phyloP scores from a whole-genome alignment of 2,329 filamentous ascomycete species.

The Tolypocladium guangdongense region DNA sequence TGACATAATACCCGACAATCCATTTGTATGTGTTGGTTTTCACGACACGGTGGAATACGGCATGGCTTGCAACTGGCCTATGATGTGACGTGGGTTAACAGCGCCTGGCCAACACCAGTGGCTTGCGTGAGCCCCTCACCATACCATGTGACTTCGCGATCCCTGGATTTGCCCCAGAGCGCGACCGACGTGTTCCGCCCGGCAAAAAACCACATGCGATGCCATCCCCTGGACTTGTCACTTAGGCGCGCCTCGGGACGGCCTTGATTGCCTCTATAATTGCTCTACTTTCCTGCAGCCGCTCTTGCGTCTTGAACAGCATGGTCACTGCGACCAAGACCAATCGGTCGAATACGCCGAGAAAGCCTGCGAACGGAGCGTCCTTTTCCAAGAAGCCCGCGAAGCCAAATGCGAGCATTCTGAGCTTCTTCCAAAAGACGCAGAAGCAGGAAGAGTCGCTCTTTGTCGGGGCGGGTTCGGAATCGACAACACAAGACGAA shows the following conservation, averaged over 20 bases:
- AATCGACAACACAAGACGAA: constrained; percentile 11
- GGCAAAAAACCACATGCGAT: background rate
- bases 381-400: constrained; percentile 22
- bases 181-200: constrained; percentile 3
- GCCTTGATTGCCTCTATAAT: background rate
- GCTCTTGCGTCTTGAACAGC: background rate
- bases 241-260: background rate
- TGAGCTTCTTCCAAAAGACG: constrained; percentile 66
- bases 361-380: constrained; percentile 14
- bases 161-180: constrained; percentile 4
- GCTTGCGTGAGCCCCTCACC: background rate
- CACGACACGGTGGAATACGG: no score
- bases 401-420: constrained; percentile 52
- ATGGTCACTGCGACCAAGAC: constrained; percentile 25
- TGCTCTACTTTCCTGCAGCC: background rate
- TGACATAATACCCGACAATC: background rate
- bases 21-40: no score
- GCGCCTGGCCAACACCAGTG: background rate
- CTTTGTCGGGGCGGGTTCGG: constrained; percentile 31
- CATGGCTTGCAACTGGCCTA: no score
- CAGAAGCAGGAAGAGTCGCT: constrained; percentile 47
- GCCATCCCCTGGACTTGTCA: background rate
- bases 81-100: background rate
- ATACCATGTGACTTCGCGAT: constrained; percentile 22
- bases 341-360: constrained; percentile 19